These are phyloP conservation scores for Metschnikowia bowlesiae DNA, from an alignment of 805 yeast genomes.

Conservation along the genomic window DNA sequence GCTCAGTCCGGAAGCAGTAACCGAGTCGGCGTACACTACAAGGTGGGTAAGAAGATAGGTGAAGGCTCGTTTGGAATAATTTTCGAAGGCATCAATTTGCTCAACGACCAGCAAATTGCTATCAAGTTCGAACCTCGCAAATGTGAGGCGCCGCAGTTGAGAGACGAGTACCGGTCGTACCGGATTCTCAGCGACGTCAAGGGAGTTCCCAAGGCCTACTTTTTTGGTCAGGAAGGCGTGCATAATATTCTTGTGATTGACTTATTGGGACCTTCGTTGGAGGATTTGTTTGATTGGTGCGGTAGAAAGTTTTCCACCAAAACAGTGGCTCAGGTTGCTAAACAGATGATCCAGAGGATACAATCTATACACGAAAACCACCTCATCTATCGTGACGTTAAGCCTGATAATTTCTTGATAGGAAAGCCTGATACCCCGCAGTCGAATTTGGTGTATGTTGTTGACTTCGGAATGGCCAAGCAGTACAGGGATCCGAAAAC, in stretches of 20 bases:
- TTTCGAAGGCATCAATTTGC: conserved; percentile 89
- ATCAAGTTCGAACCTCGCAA: conserved; percentile 96
- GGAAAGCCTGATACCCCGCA: conserved; percentile 84
- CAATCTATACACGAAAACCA: conserved; percentile 86
- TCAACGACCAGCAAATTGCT: conserved; percentile 91
- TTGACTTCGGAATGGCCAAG: conserved; percentile 99
- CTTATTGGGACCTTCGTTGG: conserved; percentile 90
- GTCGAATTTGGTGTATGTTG: conserved; percentile 81
- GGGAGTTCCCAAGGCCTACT: conserved; percentile 96
- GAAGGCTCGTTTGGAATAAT: conserved; percentile 98
- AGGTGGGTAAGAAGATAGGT: conserved; percentile 95
- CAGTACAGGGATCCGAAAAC: conserved; percentile 96
- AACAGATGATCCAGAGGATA: conserved; percentile 87
- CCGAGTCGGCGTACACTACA: conserved; percentile 91
- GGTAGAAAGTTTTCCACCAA: conserved; percentile 83
- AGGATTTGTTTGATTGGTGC: conserved; percentile 98
- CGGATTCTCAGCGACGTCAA: conserved; percentile 73
- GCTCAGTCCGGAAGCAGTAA: conserved; percentile 45
- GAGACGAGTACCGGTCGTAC: conserved; percentile 96
- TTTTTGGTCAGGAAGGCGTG: conserved; percentile 96
- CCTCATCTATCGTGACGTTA: conserved; percentile 91
- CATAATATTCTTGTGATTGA: conserved; percentile 95
- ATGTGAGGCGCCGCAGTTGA: conserved; percentile 93
- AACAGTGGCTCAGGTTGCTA: conserved; percentile 90
- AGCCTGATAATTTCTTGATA: conserved; percentile 93